Evolutionary conservation across 495 filamentous ascomycete genomes (phyloP), one percentile per base, ranked within the genome.

Genomic region (Amorphotheca resinae): DNA sequence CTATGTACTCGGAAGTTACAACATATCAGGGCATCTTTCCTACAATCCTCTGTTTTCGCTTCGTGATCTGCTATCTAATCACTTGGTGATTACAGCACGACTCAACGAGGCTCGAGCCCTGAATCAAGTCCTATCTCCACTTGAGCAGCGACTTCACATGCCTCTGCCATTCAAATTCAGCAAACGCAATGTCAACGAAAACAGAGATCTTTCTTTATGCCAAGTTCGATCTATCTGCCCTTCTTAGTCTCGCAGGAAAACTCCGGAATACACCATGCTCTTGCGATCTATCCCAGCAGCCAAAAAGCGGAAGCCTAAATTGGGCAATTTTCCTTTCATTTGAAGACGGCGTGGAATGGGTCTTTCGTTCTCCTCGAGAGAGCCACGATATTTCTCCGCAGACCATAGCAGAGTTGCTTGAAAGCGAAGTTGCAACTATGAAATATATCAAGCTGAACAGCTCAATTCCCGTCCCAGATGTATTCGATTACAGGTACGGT

Each of bases 251-350:
- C 20, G 41, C 44, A 44, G 37, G 38, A 40, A 7, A 41, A 6
- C 50, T 49, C 39, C 50, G 50, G 21, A 35, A 50, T 26, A 30
- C 39, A 15, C 53, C 38, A 22, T 48, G 49, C 20, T 38, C 18
- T 38, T 51, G 53, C 14, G 46, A 51, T 18, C 31, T 33, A 4
- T 49, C 46, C 9, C 7, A 49, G 34, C n/a, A 33, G 14, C 46
- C 46, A 17, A 14, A 32, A 21, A 39, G 16, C 14, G 46, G 46
- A 28, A 35, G 22, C 32, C 32, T 42, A 16, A 48, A 43, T 38
- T 48, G 45, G 45, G 38, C 45, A 28, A 42, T 48, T 42, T 15
- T 43, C 17, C 45, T 48, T 42, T 36, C 22, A 18, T 48, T 48
- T 31, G 32, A 42, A 17, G 45, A 42, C 39, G 39, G 45, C 30